Evolutionary conservation across 1,284 basidiomycete species (phyloP), one percentile per base, ranked within the genome.

Genomic region (Mycena sp.): DNA sequence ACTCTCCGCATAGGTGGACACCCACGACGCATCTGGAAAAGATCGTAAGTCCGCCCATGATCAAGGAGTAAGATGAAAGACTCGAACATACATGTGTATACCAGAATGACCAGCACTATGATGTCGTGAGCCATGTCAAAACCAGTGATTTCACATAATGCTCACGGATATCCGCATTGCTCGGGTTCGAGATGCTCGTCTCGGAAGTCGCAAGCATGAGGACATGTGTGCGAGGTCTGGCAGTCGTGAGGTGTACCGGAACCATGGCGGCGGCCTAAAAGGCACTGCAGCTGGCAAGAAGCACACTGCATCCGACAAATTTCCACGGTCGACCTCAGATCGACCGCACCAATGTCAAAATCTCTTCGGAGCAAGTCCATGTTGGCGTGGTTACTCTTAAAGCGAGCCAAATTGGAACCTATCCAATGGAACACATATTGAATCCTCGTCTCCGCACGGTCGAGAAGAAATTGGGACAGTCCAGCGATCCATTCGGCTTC

Each of bases 101-200:
- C 88, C 87, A 5, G 83, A 77, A 71, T 91, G 89, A 0, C 90
- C 89, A 25, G 88, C 89, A 20, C 89, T 90, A 7, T 38, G 22
- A 46, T 72, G 39, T 25, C 20, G 46, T 66, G n/a, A 65, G 64
- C 50, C 41, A 54, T 65, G 56, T 34, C 4, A 5, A 67, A 46
- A 37, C 7, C 60, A 37, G 14, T 7, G 37, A 55, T 13, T n/a
- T 13, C 14, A 9, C 13, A 25, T 13, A 37, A 60, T 10, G 80
- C 86, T 62, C 72, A 89, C 88, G 79, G 81, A 72, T 86, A 80
- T 10, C 84, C 83, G 76, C 87, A 90, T 1, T 62, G 30, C 44
- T 63, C 77, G 16, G 75, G 80, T 3, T 72, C 60, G 44, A 84
- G 79, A 5, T 81, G 54, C 13, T 64, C 82, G 11, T 82, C 78